Conservation (phyloP, 331 rosid species). For the Malus hybrid region DNA sequence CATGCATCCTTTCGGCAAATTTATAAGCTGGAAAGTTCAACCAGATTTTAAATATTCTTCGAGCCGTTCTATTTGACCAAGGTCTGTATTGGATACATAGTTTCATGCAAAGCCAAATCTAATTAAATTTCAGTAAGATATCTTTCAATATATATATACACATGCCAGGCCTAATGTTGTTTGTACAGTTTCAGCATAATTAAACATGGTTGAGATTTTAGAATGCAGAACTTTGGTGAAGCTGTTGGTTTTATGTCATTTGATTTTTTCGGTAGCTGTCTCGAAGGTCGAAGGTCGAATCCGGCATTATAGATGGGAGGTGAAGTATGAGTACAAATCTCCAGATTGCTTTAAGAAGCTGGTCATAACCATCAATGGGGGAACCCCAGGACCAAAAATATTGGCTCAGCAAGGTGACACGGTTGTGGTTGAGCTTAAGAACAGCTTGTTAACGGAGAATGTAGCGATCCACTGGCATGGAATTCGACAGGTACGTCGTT, state of each 20-base stretch:
- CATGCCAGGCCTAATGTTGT: neutral
- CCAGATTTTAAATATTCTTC: neutral
- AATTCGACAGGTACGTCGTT: conserved; percentile 59
- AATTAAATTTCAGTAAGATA: neutral
- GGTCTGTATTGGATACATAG: neutral
- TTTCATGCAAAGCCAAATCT: neutral
- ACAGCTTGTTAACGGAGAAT: conserved; percentile 57
- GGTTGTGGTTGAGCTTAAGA: conserved; percentile 60
- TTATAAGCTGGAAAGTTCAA: neutral
- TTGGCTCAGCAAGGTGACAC: conserved; percentile 74
- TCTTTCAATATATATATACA: neutral
- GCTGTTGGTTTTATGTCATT: neutral
- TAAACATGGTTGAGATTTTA: neutral
- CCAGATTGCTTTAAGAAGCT: conserved; percentile 72
- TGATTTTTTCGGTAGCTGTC: neutral
- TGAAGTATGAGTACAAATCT: conserved; percentile 26
- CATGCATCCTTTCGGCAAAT: neutral
- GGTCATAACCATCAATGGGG: conserved; percentile 67
- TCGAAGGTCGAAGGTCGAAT: conserved; percentile 40
- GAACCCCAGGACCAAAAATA: conserved; percentile 75
- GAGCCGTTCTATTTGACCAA: neutral
- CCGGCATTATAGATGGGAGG: conserved; percentile 64
- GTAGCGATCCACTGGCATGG: conserved; percentile 95
- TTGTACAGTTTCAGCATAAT: neutral
- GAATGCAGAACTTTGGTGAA: neutral